phyloP scores from a whole-genome alignment of 2,329 filamentous ascomycete species.

The Hypoxylon rubiginosum region DNA sequence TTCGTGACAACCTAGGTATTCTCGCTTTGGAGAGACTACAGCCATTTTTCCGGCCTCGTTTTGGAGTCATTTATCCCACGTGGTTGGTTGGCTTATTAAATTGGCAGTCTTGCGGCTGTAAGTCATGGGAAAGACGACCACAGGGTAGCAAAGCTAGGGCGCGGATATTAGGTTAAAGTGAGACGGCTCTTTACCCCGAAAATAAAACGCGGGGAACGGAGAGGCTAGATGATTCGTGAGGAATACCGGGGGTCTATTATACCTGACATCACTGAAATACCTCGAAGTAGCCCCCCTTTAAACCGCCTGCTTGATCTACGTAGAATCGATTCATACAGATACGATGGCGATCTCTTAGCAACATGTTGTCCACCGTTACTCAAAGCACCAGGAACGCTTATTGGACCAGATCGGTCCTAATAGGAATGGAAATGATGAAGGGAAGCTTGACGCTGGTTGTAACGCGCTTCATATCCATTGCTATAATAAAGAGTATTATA shows the following conservation, averaged over 20 bases:
- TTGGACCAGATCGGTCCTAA: not conserved
- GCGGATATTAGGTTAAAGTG: slow-evolving; percentile 12
- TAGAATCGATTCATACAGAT: not conserved
- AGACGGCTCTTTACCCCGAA: slow-evolving; percentile 10
- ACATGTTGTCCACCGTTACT: not conserved
- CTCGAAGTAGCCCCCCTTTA: not conserved
- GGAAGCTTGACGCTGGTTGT: not conserved
- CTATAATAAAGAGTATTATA: not conserved
- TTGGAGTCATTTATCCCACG: slow-evolving; percentile 1
- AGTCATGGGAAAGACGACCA: not conserved
- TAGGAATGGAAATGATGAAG: not conserved
- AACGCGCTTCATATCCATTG: not conserved
- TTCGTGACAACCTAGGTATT: not conserved
- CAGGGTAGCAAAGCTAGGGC: not conserved
- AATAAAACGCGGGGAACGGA: slow-evolving; percentile 7
- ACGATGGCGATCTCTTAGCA: not conserved
- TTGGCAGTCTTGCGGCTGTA: slow-evolving; percentile 6
- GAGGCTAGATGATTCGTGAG: slow-evolving; percentile 2
- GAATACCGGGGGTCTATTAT: not conserved
- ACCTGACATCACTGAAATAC: not conserved
- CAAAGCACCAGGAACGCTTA: not conserved
- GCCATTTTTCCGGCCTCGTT: slow-evolving; percentile 5
- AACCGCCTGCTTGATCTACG: not conserved
- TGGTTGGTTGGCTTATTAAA: slow-evolving; percentile 3
- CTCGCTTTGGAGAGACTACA: not conserved